A percentile compares a stretch with the other conserved stretches of the same genome.
phyloP scores from a whole-genome alignment of 208 protist species.

The Leishmania major region DNA sequence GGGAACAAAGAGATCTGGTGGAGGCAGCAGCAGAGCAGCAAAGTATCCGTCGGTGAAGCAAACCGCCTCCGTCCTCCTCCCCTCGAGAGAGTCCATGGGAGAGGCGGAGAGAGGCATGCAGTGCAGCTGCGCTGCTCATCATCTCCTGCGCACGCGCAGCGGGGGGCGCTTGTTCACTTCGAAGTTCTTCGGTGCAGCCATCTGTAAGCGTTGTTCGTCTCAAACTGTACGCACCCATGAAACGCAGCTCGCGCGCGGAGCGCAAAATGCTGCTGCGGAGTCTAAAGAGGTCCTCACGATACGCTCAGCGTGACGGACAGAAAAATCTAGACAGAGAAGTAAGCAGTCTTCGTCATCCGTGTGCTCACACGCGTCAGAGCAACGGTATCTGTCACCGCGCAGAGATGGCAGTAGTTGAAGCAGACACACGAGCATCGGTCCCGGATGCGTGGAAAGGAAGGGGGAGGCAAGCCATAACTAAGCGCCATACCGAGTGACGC shows the following conservation, averaged over 20 bases:
- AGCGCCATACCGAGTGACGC: no score
- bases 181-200: not conserved
- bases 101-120: not conserved
- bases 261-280: not conserved
- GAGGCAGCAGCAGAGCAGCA: not conserved
- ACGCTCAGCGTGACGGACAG: not conserved
- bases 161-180: not conserved
- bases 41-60: not conserved
- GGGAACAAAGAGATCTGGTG: not conserved
- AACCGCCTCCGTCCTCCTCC: not conserved
- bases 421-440: not conserved
- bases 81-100: not conserved
- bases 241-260: not conserved
- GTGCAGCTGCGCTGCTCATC: not conserved
- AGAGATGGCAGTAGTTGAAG: not conserved
- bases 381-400: not conserved
- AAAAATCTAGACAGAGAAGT: not conserved
- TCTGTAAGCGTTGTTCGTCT: not conserved
- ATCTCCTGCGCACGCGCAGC: not conserved
- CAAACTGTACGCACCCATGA: not conserved
- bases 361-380: not conserved
- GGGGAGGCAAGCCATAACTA: not conserved
- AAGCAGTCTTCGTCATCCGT: not conserved
- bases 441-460: not conserved
- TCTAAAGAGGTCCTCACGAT: not conserved